Base-by-base conservation (phyloP, 176 grass and related monocot species). In the Puccinellia tenuiflora region DNA sequence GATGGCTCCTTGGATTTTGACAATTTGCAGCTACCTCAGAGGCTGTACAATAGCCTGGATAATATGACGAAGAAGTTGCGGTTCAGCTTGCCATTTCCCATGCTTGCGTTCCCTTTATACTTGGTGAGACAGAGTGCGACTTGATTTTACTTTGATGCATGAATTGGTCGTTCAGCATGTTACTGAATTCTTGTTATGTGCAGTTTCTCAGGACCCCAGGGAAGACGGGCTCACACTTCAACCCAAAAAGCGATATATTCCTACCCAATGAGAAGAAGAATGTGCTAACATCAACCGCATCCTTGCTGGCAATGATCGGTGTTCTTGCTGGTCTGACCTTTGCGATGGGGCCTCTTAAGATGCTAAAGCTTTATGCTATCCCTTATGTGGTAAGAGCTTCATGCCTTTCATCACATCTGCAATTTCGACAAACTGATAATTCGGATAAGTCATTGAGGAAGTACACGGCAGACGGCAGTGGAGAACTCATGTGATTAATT, bases 41-140 rank as follows among this genome's bases (percentile, higher is more conserved):
- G 86, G 87, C 16, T 92, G 37, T 97, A 89, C 77, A 94, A 86
- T 31, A 94, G 86, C 88, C 77, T 97, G 63, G 86, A 97, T 75
- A 62, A 52, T 22, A 75, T 77, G 73, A 94, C 92, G 1, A 40
- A 22, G 80, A 92, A 85, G 63, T 50, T 97, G 57, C 75, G 95
- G 21, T 97, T 94, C 84, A 92, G 92, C 53, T 73, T 88, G 86
- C 95, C 95, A 5, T 94, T 97, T 60, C 95, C 95, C 56, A 81
- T 97, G 95, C 86, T 97, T 18, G 95, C 95, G 56, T 94, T 87
- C 90, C 95, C 95, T 15, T 63, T 97, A 73, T 97, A 97, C 86
- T 81, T 97, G 92, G 95, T 97, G 73, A 94, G 84, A 13, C 74
- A 45, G 25, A 39, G 22, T 34, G 52, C 81, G 35, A 45, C 12